Base-by-base conservation (phyloP, 305 asterid genomes). In the Striga hermonthica region DNA sequence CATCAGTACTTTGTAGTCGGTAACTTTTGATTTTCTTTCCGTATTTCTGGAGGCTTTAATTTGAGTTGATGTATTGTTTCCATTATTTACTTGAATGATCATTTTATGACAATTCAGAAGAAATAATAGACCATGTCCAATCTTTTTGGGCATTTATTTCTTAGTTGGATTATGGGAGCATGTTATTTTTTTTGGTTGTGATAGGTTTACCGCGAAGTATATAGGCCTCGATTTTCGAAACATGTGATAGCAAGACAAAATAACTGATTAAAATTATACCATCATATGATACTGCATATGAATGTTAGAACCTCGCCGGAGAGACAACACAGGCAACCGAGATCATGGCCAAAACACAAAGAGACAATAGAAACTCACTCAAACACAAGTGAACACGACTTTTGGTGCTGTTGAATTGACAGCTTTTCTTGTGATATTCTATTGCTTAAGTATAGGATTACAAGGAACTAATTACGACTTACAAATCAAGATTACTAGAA, bases 11-110 rank as follows among this genome's bases (percentile, higher is more conserved):
- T 63, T 28, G n/a, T 58, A 57, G 14, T 38, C 63, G 54, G 69
- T 43, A 48, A 31, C 74, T 22, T 63, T 43, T 10, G 3, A 31
- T 43, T 10, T 54, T 56, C 49, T 47, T n/a, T 2, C 68, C 43
- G 22, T 52, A 12, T 55, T 36, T 60, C 50, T 62, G 62, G 44
- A 58, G 60, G 70, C 73, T 59, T 8, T 5, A 53, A 34, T 57
- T 55, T 40, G 11, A 38, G 47, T 66, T 34, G 47, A 36, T 35
- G 52, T 65, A 53, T 47, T 9, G 28, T 55, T 7, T 52, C 7
- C 31, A 41, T 41, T 43, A 11, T 68, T 45, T 45, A 45, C 52
- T 37, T 60, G 9, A 22, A 52, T 14, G 16, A 58, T 64, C 48
- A 54, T 22, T 31, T 10, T 31, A 57, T 34, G 34, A 14, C 10